Base-by-base conservation (phyloP, 305 asterid genomes). In the Striga hermonthica region DNA sequence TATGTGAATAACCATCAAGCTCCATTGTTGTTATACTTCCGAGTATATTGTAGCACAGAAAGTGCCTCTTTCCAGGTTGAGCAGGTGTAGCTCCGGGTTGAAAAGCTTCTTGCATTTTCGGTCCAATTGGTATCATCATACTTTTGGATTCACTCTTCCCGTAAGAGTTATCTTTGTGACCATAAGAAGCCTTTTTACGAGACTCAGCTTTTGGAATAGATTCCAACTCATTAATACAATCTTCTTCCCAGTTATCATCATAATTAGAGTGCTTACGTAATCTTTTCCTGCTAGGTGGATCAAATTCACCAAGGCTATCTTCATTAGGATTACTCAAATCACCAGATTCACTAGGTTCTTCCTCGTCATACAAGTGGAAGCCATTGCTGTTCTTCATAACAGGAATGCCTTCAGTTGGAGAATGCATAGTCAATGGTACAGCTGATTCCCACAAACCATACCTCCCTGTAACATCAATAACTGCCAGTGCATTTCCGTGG, bases 391-490 rank as follows among this genome's bases (percentile, higher is more conserved):
- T 79, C 70, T 76, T 94, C 40, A 79, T 71, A 66, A 65, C 61
- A 59, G 99, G 98, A 73, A 88, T 83, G 73, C 81, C 85, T 77
- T 90, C 99, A 4, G 95, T 88, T 37, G 99, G 99, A 76, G 98
- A 94, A 72, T 86, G 91, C 97, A 94, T 81, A 7, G 95, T 83
- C n/a, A 77, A 73, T 7, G 99, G 98, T 61, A 94, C 90, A 75
- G 82, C 86, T 55, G 96, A 69, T 72, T 86, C 99, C 99, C 99
- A 88, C 44, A 87, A 79, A 48, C 97, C 98, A 65, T 81, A 91
- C 81, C 85, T 94, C 31, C 98, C 99, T 81, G 52, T 84, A 58
- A 78, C 79, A 79, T 94, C 98, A 76, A 94, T 86, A 49, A 94
- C 82, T 57, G 96, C 97, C 74, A 94, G 70, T 58, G 96, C 95